Evolutionary conservation across 768 basidiomycete genomes (phyloP).

Genomic region (Aureoboletus auriporus): DNA sequence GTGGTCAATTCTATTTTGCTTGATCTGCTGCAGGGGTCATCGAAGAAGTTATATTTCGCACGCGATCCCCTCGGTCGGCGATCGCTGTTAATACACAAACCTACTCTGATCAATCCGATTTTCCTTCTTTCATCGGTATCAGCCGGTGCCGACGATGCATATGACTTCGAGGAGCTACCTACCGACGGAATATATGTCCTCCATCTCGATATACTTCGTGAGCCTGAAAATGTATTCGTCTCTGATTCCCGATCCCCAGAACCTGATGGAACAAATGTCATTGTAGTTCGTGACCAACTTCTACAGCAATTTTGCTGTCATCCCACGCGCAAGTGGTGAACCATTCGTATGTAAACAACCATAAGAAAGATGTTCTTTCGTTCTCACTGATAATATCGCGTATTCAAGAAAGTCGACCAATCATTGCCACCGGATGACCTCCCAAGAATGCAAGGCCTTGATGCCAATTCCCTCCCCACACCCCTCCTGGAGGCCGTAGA

Average conservation of each 20-base stretch:
- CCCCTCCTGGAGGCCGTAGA: slow-evolving; percentile 37
- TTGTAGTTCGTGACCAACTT: slow-evolving; percentile 21
- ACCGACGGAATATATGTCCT: slow-evolving; percentile 56
- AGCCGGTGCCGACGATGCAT: slow-evolving; percentile 41
- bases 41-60: slow-evolving; percentile 59
- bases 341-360: slow-evolving; percentile 22
- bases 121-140: slow-evolving; percentile 69
- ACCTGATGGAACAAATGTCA: background rate
- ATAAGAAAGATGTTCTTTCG: background rate
- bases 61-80: slow-evolving; percentile 84
- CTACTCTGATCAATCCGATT: slow-evolving; percentile 43
- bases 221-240: slow-evolving; percentile 24
- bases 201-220: slow-evolving; percentile 34
- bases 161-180: slow-evolving; percentile 56
- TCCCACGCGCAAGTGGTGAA: slow-evolving; percentile 19
- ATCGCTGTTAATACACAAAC: slow-evolving; percentile 72
- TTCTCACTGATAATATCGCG: slow-evolving; percentile 35
- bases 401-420: slow-evolving; percentile 43
- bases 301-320: slow-evolving; percentile 11
- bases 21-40: slow-evolving; percentile 33
- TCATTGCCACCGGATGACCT: slow-evolving; percentile 42
- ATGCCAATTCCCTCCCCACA: slow-evolving; percentile 30
- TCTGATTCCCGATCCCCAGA: background rate
- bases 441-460: slow-evolving; percentile 25
- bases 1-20: background rate